phyloP scores from a whole-genome alignment of 305 asterid species.

The Caryopteris hybrid region DNA sequence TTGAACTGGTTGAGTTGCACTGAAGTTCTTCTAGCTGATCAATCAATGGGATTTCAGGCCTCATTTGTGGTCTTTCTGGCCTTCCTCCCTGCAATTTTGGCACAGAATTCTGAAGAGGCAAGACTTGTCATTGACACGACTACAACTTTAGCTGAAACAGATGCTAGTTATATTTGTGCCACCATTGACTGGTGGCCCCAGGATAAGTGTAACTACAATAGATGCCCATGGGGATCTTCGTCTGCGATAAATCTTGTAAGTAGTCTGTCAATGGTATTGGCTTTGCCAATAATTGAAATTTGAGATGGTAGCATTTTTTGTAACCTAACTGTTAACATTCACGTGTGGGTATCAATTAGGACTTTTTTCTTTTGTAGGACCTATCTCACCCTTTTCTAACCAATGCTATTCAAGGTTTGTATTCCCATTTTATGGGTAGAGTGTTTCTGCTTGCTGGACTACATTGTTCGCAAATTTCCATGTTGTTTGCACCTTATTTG shows the following conservation, averaged over 20 bases:
- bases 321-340: not conserved
- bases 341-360: not conserved
- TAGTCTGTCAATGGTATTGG: not conserved
- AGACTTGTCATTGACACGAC: slow-evolving; percentile 49
- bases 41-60: slow-evolving; percentile 44
- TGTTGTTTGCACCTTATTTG: not conserved
- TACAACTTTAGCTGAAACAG: slow-evolving; percentile 47
- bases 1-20: slow-evolving; percentile 25
- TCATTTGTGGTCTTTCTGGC: slow-evolving; percentile 37
- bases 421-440: slow-evolving; percentile 3
- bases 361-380: slow-evolving; percentile 43
- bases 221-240: slow-evolving; percentile 88
- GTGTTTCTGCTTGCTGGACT: not conserved
- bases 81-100: slow-evolving; percentile 41
- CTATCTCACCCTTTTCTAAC: slow-evolving; percentile 66
- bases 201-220: slow-evolving; percentile 76
- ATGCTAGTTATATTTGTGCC: slow-evolving; percentile 78
- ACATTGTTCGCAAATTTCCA: not conserved
- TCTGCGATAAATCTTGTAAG: slow-evolving; percentile 76
- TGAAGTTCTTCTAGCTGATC: slow-evolving; percentile 26
- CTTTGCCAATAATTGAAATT: not conserved
- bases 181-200: slow-evolving; percentile 98
- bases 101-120: slow-evolving; percentile 41
- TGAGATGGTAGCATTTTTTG: not conserved
- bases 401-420: slow-evolving; percentile 76